Evolutionary conservation across 78 protist genomes (phyloP), one percentile per base, ranked within the genome.

Genomic region (Dictyostelium capitatum): DNA sequence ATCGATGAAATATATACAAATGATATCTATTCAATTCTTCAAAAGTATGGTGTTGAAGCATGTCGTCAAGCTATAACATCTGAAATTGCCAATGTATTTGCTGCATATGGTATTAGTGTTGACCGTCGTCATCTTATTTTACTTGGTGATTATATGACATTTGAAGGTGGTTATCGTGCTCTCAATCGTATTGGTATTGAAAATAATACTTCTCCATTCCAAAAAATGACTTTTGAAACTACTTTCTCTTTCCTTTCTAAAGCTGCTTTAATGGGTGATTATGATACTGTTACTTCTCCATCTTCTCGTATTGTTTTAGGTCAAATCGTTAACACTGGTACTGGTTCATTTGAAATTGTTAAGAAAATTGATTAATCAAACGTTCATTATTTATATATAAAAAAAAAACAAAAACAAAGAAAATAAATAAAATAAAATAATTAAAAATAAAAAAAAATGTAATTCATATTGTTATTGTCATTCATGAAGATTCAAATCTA

Each of bases 41-140:
- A 46, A 6, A 75, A 74, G 19, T 98, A 95, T 84, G 99, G 97
- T 69, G 96, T 96, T 57, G 97, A 96, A 79, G 99, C 99, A 0
- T 98, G 98, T 9, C 82, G 98, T 10, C 67, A 17, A 7, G 64
- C 98, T 12, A 94, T 99, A 59, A 77, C 91, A 62, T 37, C 78
- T 59, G 99, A 98, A 77, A 70, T 99, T 41, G 20, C 57, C 9
- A n/a, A 41, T 20, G 99, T 99, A 15, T 99, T 98, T 83, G 79
- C 89, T 28, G 98, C 87, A 23, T 99, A 99, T 95, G 99, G 99
- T 69, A 98, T 99, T 43, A 30, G 56, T 30, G 99, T 99, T n/a
- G 98, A 98, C 59, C 72, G 23, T 9, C 96, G 99, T 59, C 99
- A 99, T 80, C 95, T 99, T 43, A 65, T 96, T 3, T 84, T 99